Base-by-base conservation (phyloP, 1,284 basidiomycete species). In the Rhodotorula sp. region DNA sequence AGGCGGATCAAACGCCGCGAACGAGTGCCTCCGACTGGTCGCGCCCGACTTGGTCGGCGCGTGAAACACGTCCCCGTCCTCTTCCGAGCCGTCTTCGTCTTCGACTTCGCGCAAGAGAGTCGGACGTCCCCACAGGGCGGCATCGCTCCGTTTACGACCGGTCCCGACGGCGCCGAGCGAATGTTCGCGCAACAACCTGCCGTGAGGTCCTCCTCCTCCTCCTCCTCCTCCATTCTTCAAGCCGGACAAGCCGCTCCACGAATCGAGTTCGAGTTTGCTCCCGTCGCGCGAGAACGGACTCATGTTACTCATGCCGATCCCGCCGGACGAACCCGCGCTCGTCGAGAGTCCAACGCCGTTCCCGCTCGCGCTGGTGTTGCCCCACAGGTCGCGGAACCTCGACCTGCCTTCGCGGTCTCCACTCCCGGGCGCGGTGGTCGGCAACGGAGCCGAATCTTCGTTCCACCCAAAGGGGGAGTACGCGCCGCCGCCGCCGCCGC, bases 11-110 rank as follows among this genome's bases (percentile, higher is more conserved):
- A 80, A 79, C 16, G 78, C 76, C 5, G 79, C 77, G 15, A 80
- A 74, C 54, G 78, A 79, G 60, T 79, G 78, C 19, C 78, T 38
- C n/a, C 79, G 58, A 50, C 73, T 76, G 14, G 79, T 80, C 45
- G 79, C 79, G 14, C 79, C 79, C 16, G 72, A 75, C 61, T 73
- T 76, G 34, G 79, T 80, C 38, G 79, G 79, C 34, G 76, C 75
- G 5, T 76, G 75, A 26, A 76, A 76, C 19, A 72, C 74, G n/a
- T 77, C 73, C 52, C 78, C 76, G 21, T 75, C 76, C 26, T 77
- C 77, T 18, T 79, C 78, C 31, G 54, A 26, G 26, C 26, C 48
- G 28, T 67, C 66, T 28, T 67, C 66, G 34, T 66, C 60, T 10
- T 62, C 68, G 64, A 62, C 57, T 49, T 72, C 72, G 54, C 54